Base-by-base conservation (phyloP, 306 rosid species). In the Parietaria judaica region DNA sequence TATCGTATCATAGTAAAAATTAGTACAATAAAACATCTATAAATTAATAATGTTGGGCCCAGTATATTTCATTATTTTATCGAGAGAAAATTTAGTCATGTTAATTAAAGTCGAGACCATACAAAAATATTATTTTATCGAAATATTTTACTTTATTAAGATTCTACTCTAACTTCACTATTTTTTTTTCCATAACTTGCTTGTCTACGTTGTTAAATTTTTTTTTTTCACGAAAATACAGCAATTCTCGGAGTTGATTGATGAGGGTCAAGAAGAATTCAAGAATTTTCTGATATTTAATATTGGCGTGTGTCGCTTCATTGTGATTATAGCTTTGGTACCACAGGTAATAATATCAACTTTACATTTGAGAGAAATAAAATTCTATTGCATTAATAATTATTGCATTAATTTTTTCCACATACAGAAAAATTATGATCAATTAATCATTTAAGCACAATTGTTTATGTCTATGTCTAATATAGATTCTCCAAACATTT, bases 261-360 rank as follows among this genome's bases (percentile, higher is more conserved):
- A 71, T 14, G 69, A 56, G 62, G 0, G 44, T 14, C 57, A 76
- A 61, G 4, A 6, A 14, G 36, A 39, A 23, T 69, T 80, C 74
- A 70, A 57, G 70, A 45, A 0, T 47, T 79, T 80, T 62, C 23
- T 72, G 69, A 31, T 61, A 11, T 67, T 77, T 72, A 79, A 80
- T 53, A 9, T 80, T 1, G 41, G 8, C 43, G 36, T 72, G 54
- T 66, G 85, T 66, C 83, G 85, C 54, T 14, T 72, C 16, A 53
- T 80, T 10, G 65, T 69, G 8, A 65, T 77, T 51, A 53, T 46
- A 51, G 68, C 74, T 66, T 67, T 83, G 74, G 51, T 72, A 55
- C 86, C 80, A 2, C 86, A 83, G 86, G 89, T 83, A 74, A 49
- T 15, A 5, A 41, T 41, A 41, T 41, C 9, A 11, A 11, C 8